Percentiles rank a stretch among this genome's conserved stretches.
Conservation (phyloP, 2,329 filamentous ascomycete genomes). For the Neurospora sp. region DNA sequence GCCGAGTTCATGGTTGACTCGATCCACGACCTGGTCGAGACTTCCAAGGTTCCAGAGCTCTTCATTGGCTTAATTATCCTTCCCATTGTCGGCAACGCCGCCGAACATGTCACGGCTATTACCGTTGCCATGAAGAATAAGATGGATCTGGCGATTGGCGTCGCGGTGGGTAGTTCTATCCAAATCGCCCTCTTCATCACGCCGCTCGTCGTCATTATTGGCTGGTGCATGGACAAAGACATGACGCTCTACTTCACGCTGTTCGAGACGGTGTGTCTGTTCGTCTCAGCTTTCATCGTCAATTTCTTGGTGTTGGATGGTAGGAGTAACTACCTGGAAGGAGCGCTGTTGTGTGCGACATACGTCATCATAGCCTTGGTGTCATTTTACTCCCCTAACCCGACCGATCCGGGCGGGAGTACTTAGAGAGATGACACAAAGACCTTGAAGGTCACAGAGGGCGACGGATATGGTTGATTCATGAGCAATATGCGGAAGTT, state of each 20-base stretch:
- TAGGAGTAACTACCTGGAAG: conserved; percentile 79
- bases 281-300: conserved; percentile 75
- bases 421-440: conserved; percentile 2
- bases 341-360: conserved; percentile 55
- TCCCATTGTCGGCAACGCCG: conserved; percentile 64
- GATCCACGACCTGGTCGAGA: conserved; percentile 52
- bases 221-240: conserved; percentile 58
- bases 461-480: background rate
- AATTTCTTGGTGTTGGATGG: conserved; percentile 83
- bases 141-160: conserved; percentile 66
- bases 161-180: conserved; percentile 61
- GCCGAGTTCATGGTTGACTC: conserved; percentile 62
- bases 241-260: conserved; percentile 79
- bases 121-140: conserved; percentile 66
- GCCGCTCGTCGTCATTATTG: conserved; percentile 59
- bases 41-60: conserved; percentile 49
- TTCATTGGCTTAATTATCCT: conserved; percentile 66
- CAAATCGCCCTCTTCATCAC: conserved; percentile 66
- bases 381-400: conserved; percentile 56
- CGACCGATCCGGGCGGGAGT: conserved; percentile 18
- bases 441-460: background rate
- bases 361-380: conserved; percentile 60
- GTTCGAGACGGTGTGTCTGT: conserved; percentile 82
- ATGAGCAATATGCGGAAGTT: background rate
- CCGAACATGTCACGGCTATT: conserved; percentile 63